phyloP scores from a whole-genome alignment of 257 asterid genomes.

The Lithospermum erythrorhizon region DNA sequence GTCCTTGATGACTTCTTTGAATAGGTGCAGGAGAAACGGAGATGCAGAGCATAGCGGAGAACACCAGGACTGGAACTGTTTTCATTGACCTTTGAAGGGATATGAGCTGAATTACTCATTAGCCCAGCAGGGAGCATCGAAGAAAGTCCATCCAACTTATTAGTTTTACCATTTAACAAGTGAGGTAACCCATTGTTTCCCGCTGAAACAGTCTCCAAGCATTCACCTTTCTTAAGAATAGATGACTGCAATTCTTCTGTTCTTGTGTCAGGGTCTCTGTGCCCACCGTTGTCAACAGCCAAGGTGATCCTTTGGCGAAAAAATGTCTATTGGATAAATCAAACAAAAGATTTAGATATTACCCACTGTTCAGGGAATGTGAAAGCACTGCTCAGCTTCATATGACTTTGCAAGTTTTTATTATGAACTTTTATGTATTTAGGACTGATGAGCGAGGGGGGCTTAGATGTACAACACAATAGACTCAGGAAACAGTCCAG shows the following conservation, averaged over 20 bases:
- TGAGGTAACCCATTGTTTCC: slow-evolving; percentile 12
- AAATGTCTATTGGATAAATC: slow-evolving; percentile 47
- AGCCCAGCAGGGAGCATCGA: slow-evolving; percentile 20
- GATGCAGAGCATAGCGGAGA: slow-evolving; percentile 81
- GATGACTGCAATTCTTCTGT: slow-evolving; percentile 22
- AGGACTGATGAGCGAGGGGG: too few species aligned
- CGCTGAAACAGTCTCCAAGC: slow-evolving; percentile 20
- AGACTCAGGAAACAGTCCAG: too few species aligned
- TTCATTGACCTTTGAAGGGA: slow-evolving; percentile 51
- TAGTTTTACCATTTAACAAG: slow-evolving; percentile 16
- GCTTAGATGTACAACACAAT: too few species aligned
- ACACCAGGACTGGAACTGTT: slow-evolving; percentile 44
- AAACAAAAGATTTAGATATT: not conserved
- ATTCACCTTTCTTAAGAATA: slow-evolving; percentile 17
- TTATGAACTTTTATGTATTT: too few species aligned
- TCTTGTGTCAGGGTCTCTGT: slow-evolving; percentile 23
- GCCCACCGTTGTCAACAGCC: slow-evolving; percentile 41
- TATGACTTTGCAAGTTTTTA: too few species aligned
- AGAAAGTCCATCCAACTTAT: slow-evolving; percentile 14
- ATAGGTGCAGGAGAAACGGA: slow-evolving; percentile 65
- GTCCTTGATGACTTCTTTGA: slow-evolving; percentile 39
- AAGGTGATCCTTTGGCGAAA: slow-evolving; percentile 76
- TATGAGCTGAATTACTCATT: slow-evolving; percentile 25
- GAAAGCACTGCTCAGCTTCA: not conserved
- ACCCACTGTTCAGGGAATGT: not conserved